Conservation (phyloP, 2,329 filamentous ascomycete species). For the Botrytis squamosa region DNA sequence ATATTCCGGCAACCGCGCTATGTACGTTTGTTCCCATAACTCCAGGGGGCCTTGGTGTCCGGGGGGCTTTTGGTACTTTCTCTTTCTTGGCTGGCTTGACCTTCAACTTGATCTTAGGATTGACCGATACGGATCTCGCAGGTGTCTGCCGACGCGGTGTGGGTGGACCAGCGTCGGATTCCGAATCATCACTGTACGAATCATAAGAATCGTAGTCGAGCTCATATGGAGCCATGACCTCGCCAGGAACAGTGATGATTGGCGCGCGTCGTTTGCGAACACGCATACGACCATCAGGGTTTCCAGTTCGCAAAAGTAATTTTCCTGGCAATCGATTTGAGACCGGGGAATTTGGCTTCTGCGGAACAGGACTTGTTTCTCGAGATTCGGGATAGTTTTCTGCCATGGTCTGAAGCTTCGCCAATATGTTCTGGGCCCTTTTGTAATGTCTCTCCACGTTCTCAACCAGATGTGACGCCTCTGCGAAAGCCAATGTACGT, state of each 20-base stretch:
- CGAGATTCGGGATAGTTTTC: conserved; percentile 55
- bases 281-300: conserved; percentile 37
- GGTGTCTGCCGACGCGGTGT: conserved; percentile 32
- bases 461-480: conserved; percentile 62
- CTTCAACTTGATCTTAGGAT: conserved; percentile 37
- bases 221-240: conserved; percentile 65
- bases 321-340: conserved; percentile 48
- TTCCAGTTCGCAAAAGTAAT: conserved; percentile 45
- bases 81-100: conserved; percentile 32
- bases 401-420: conserved; percentile 59
- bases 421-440: conserved; percentile 56
- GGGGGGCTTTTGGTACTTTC: conserved; percentile 33
- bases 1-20: conserved; percentile 40
- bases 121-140: conserved; percentile 25
- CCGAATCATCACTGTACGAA: conserved; percentile 32
- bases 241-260: conserved; percentile 63
- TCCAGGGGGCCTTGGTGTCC: conserved; percentile 37
- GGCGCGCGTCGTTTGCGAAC: conserved; percentile 45
- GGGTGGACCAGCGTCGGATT: conserved; percentile 40
- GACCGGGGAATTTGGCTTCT: conserved; percentile 53
- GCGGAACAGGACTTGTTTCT: conserved; percentile 49
- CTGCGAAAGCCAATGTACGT: conserved; percentile 58
- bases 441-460: conserved; percentile 62
- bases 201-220: conserved; percentile 59
- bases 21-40: conserved; percentile 40